Conservation (phyloP, 2,329 filamentous ascomycete genomes). For the Hypoxylon sp. region DNA sequence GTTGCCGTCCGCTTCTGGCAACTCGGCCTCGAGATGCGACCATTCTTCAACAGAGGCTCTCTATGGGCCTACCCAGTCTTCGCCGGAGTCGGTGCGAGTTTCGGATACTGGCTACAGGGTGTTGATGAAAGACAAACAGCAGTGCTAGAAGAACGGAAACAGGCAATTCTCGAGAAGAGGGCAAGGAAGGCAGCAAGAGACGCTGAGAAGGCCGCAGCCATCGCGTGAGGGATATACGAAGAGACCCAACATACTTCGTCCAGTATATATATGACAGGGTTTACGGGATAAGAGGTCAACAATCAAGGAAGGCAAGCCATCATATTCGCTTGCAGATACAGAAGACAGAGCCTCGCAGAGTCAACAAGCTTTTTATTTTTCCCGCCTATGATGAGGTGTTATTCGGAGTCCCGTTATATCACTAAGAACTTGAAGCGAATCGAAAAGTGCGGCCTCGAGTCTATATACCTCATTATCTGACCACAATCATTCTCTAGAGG, state of each 20-base stretch:
- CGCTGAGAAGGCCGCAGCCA: constrained; percentile 53
- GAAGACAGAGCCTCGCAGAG: constrained; percentile 6
- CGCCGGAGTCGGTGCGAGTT: constrained; percentile 85
- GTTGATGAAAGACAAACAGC: constrained; percentile 86
- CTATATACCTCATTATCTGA: constrained; percentile 30
- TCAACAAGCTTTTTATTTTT: constrained; percentile 29
- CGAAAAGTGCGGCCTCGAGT: background rate
- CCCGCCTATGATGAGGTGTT: constrained; percentile 7
- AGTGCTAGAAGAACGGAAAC: constrained; percentile 82
- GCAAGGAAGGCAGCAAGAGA: constrained; percentile 79
- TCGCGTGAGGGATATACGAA: constrained; percentile 35
- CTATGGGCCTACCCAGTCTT: constrained; percentile 95
- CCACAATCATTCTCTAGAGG: constrained; percentile 27
- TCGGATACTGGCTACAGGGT: constrained; percentile 96
- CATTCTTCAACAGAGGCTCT: constrained; percentile 85
- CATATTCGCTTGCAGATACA: constrained; percentile 22
- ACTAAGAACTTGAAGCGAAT: constrained; percentile 5
- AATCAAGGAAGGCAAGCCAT: constrained; percentile 22
- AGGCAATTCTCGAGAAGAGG: constrained; percentile 88
- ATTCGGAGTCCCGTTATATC: constrained; percentile 13
- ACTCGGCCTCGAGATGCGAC: constrained; percentile 98
- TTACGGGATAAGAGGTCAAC: constrained; percentile 19
- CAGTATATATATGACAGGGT: constrained; percentile 44
- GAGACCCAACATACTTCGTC: constrained; percentile 11
- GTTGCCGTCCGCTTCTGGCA: constrained; percentile 94